Conservation (phyloP, 2,329 filamentous ascomycete genomes). For the Diaporthe capsici region DNA sequence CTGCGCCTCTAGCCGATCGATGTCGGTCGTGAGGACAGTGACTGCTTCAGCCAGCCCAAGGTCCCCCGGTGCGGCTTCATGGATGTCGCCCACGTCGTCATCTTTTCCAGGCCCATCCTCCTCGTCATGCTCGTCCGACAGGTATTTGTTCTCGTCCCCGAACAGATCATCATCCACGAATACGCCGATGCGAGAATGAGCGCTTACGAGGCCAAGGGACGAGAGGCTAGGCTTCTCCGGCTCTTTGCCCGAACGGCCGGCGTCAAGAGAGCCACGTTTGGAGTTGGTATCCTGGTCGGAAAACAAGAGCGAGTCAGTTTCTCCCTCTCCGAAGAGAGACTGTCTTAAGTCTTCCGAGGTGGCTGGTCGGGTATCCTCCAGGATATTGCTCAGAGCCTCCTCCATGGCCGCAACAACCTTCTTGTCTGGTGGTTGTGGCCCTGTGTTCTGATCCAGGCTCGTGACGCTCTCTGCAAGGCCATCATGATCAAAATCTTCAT, state of each 20-base stretch:
- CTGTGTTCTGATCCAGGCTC: conserved; percentile 82
- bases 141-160: conserved; percentile 86
- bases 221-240: conserved; percentile 86
- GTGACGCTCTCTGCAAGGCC: conserved; percentile 79
- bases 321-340: conserved; percentile 75
- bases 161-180: conserved; percentile 96
- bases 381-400: conserved; percentile 90
- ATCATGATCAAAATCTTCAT: conserved; percentile 83
- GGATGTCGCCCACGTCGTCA: conserved; percentile 83
- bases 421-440: conserved; percentile 75
- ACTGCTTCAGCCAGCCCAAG: conserved; percentile 95
- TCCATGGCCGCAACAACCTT: conserved; percentile 94
- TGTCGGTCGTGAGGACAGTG: conserved; percentile 86
- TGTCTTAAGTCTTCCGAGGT: conserved; percentile 75
- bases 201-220: conserved; percentile 90
- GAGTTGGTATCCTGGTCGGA: conserved; percentile 72
- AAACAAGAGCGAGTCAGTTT: conserved; percentile 64
- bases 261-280: conserved; percentile 59
- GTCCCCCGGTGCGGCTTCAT: conserved; percentile 94
- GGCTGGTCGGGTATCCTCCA: conserved; percentile 80
- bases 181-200: conserved; percentile 88
- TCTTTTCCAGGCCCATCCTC: conserved; percentile 68
- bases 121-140: conserved; percentile 89
- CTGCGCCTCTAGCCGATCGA: conserved; percentile 89
- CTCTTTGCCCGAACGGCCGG: conserved; percentile 56